Base-by-base conservation (phyloP, 345 rosid species). In the Arabis hirsuta region DNA sequence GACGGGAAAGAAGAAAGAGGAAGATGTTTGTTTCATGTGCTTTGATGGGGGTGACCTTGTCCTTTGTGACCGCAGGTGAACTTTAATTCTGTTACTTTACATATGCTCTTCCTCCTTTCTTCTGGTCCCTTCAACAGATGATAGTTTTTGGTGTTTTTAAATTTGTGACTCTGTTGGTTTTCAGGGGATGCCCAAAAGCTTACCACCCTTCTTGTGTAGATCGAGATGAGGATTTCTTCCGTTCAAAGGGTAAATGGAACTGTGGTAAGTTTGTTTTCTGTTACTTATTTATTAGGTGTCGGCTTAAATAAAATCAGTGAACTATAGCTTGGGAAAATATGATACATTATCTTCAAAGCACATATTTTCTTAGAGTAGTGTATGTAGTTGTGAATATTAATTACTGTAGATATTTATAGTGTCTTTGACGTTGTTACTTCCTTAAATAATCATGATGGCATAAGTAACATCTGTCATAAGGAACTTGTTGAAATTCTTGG, bases 181-280 rank as follows among this genome's bases (percentile, higher is more conserved):
- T 53, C 68, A 96, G 99, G 97, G 98, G 98, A 14, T 96, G 99
- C 69, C 97, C 99, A 14, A 96, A 96, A 87, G 99, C 96, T 27
- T 96, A 96, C 74, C 99, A 96, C 73, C 84, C 97, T 55, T 57
- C 96, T 19, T 96, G 99, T 76, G 94, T 96, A 75, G 85, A 87
- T 74, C 91, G 87, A 43, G 99, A 96, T 53, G 98, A 90, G 57
- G 89, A 90, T 29, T 96, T 92, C 81, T 96, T 96, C 78, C 91
- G 69, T 66, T 50, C 96, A 3, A 90, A 82, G 82, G 98, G 96
- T 44, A 83, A 86, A 77, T 96, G 99, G 99, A 90, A 92, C 80
- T 95, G 99, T 62, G 99, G 99, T 95, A 81, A 82, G 97, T 76
- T 59, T 24, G 41, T 59, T 62, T 29, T 65, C 55, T 67, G 77